phyloP scores from a whole-genome alignment of 371 early-diverging fungal genomes.

The Rhizopus microsporus region DNA sequence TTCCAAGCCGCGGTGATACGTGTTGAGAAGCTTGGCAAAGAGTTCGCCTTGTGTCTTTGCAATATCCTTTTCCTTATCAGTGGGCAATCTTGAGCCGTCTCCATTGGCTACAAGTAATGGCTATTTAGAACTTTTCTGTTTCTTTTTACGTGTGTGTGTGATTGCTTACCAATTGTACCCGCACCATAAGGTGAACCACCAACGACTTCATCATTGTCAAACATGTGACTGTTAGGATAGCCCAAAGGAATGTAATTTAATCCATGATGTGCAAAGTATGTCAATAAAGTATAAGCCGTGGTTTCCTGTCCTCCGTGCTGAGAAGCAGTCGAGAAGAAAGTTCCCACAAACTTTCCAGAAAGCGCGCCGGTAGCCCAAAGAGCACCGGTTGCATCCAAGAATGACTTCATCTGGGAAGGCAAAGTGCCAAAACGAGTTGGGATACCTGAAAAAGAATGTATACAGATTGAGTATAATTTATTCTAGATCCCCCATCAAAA shows the following conservation, averaged over 20 bases:
- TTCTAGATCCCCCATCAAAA: background rate
- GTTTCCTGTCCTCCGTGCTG: slow-evolving; percentile 82
- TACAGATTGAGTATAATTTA: background rate
- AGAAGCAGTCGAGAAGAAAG: slow-evolving; percentile 74
- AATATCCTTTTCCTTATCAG: slow-evolving; percentile 64
- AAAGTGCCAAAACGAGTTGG: slow-evolving; percentile 64
- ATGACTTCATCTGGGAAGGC: slow-evolving; percentile 77
- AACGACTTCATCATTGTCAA: slow-evolving; percentile 37
- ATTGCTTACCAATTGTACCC: slow-evolving; percentile 55
- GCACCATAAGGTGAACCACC: slow-evolving; percentile 83
- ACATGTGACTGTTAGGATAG: slow-evolving; percentile 44
- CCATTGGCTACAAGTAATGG: slow-evolving; percentile 40
- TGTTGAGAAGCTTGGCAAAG: slow-evolving; percentile 57
- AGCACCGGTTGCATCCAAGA: slow-evolving; percentile 72
- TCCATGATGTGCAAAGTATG: slow-evolving; percentile 80
- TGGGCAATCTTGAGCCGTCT: slow-evolving; percentile 70
- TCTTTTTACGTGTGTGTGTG: background rate
- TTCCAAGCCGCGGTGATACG: slow-evolving; percentile 23
- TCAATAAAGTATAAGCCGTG: slow-evolving; percentile 68
- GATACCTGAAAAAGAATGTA: slow-evolving; percentile 1
- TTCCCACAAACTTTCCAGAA: slow-evolving; percentile 71
- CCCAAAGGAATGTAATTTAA: slow-evolving; percentile 80
- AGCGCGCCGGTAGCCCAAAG: slow-evolving; percentile 72
- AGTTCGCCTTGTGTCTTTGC: slow-evolving; percentile 68
- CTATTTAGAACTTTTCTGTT: background rate